Evolutionary conservation across 225 moss, liverwort and hornwort species (phyloP), one percentile per base, ranked within the genome.

Genomic region (Antitrichia curtipendula): DNA sequence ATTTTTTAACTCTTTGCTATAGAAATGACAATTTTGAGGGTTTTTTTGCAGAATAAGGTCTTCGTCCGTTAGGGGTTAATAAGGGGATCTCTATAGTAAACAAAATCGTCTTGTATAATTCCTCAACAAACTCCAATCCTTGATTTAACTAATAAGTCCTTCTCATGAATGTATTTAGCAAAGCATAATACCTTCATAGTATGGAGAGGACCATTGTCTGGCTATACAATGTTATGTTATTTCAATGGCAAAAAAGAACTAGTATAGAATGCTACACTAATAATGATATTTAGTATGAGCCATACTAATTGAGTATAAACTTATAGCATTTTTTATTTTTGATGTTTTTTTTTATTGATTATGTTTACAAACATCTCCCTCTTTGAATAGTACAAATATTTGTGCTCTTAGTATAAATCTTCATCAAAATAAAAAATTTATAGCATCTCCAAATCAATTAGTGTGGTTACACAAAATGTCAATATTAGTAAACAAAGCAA

Each of bases 141-240:
- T 70, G 8, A 8, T 12, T 15, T 27, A 43, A 71, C 8, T 25
- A 0, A 25, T 8, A 66, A 6, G n/a, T 19, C 6, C 21, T n/a
- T n/a, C 6, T 6, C 5, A 9, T 3, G 8, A 45, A 45, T 45
- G 1, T 3, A 10, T 65, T 3, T 20, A 20, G 0, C 4, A 66
- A 66, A 22, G 0, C 3, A 38, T 12, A 22, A 12, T n/a, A 66
- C 66, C 2, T 38, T 22, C 1, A 6, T 6, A n/a, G 4, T 4
- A 22, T 7, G 2, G 1, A 1, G 0, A 12, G 2, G 22, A 66
- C 2, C 1, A 38, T 38, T 21, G 68, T 1, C 1, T 21, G 5
- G 0, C 6, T 38, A 22, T 38, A 21, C 20, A 65, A 38, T 38
- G 1, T 10, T 22, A 21, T 38, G 3, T 22, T 23, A 24, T 69